Base-by-base conservation (phyloP, 306 rosid genomes). In the Clitoria ternatea region DNA sequence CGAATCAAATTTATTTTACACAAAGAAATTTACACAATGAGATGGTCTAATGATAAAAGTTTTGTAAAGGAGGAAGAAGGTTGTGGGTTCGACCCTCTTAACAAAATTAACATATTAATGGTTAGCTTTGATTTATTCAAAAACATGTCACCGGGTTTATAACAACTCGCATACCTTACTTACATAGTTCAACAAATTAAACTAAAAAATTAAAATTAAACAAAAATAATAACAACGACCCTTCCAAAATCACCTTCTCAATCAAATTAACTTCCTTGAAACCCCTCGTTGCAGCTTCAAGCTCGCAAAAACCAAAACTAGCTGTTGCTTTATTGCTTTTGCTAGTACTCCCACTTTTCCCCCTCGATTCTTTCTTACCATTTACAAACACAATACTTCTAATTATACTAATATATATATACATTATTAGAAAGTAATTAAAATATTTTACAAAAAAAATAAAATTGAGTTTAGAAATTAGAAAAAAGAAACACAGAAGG, bases 221-320 rank as follows among this genome's bases (percentile, higher is more conserved):
- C 1, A 19, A 3, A 13, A 10, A 4, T 2, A 27, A 4, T 23
- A 11, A 1, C 7, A 30, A 18, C 4, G 1, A 95, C 99, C 65
- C 79, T 89, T 65, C 99, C 99, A 76, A 95, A 95, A 65, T 97
- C 99, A 22, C 99, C 99, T 87, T 95, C 97, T 97, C 99, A 19
- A 91, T 81, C 84, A 91, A 75, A 66, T 94, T 91, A 37, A 85
- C 88, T 22, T 85, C 57, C 33, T 47, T 85, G 76, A 89, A 89
- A 26, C 92, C 91, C 62, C 80, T 82, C 1, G 97, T 89, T 26
- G 97, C 99, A 0, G 59, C 71, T 12, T 96, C 97, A 3, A 94
- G 95, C 80, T 94, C 99, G 6, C 88, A 86, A 61, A 94, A 94
- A 7, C 76, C 72, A 11, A 80, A 80, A 53, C 83, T 82, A 42